These are phyloP conservation scores for Cercospora citrullina DNA, from an alignment of 2,329 filamentous ascomycete genomes.

Conservation along the genomic window DNA sequence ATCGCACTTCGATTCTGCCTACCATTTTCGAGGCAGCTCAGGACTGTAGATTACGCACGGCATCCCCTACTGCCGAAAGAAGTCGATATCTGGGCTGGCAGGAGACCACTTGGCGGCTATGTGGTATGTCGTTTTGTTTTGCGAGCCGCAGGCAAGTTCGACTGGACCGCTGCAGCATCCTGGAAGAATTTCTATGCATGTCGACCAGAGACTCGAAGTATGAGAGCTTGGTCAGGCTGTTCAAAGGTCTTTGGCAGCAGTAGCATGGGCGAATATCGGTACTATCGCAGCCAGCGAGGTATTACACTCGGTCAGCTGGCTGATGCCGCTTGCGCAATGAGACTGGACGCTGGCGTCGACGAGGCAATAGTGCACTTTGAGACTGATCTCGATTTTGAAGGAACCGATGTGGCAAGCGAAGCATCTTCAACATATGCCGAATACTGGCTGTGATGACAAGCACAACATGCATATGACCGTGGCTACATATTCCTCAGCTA, in stretches of 20 bases:
- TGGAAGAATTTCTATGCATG: constrained; percentile 17
- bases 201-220: constrained; percentile 15
- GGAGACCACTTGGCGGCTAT: constrained; percentile 4
- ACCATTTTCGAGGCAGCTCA: constrained; percentile 6
- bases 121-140: constrained; percentile 11
- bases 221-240: constrained; percentile 19
- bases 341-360: constrained; percentile 8
- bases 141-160: background rate
- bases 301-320: constrained; percentile 15
- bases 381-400: constrained; percentile 12
- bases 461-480: background rate
- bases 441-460: constrained; percentile 4
- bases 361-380: constrained; percentile 20
- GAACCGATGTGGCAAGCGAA: constrained; percentile 1
- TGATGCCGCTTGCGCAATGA: constrained; percentile 18
- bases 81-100: constrained; percentile 17
- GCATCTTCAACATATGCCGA: constrained; percentile 2
- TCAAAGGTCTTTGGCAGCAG: constrained; percentile 18
- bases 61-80: constrained; percentile 17
- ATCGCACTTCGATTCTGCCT: constrained; percentile 13
- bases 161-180: constrained; percentile 13
- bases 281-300: constrained; percentile 12
- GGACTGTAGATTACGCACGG: constrained; percentile 8
- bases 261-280: constrained; percentile 12
- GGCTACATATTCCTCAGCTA: background rate